Conservation (phyloP, 805 yeast species). For the Lipomyces chichibuensis region DNA sequence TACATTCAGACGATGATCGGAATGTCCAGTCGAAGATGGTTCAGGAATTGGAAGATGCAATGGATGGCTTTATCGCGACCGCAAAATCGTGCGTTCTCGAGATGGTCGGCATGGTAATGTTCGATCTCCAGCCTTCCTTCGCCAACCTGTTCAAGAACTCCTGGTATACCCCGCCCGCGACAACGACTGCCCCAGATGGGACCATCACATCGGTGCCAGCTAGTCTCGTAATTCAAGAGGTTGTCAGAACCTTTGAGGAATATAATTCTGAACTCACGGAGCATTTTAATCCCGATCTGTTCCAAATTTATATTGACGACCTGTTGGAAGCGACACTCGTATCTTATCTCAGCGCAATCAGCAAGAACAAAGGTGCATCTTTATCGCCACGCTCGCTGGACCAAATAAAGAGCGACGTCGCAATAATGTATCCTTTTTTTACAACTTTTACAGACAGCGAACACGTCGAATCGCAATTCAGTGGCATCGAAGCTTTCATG, state of each 20-base stretch:
- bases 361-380: slow-evolving; percentile 42
- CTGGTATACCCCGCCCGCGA: slow-evolving; percentile 64
- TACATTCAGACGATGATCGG: slow-evolving; percentile 30
- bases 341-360: slow-evolving; percentile 54
- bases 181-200: slow-evolving; percentile 22
- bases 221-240: slow-evolving; percentile 51
- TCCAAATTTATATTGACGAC: slow-evolving; percentile 57
- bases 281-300: slow-evolving; percentile 56
- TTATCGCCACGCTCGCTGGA: slow-evolving; percentile 45
- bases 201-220: slow-evolving; percentile 15
- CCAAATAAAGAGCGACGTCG: slow-evolving; percentile 64
- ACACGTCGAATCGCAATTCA: slow-evolving; percentile 54
- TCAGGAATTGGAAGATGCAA: slow-evolving; percentile 56
- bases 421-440: slow-evolving; percentile 57
- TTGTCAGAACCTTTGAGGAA: slow-evolving; percentile 74
- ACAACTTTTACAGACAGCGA: slow-evolving; percentile 49
- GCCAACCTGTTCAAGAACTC: slow-evolving; percentile 62
- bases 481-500: slow-evolving; percentile 63
- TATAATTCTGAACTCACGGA: slow-evolving; percentile 67
- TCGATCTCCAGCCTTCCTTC: slow-evolving; percentile 68
- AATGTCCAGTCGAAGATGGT: slow-evolving; percentile 23
- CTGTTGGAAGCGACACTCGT: slow-evolving; percentile 57
- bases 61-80: slow-evolving; percentile 77
- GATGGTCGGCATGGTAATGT: slow-evolving; percentile 63
- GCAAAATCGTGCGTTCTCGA: slow-evolving; percentile 66